Evolutionary conservation across 2,329 filamentous ascomycete genomes (phyloP), one percentile per base, ranked within the genome.

Genomic region (Epichloe baconii): DNA sequence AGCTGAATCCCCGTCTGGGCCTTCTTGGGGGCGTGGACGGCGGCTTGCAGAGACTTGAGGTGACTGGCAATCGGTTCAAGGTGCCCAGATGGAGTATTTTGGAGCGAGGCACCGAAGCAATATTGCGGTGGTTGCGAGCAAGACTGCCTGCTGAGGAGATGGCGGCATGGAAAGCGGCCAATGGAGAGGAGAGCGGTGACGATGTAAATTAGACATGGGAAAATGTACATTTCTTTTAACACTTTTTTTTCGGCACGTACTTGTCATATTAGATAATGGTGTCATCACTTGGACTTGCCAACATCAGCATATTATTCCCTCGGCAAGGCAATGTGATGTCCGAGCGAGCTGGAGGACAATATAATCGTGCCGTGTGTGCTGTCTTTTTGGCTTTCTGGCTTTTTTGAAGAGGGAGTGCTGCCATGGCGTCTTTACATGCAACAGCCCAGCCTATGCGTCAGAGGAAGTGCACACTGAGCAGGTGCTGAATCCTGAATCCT

Each of bases 71-170:
- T 64, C 77, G 82, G 35, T 97, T 97, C 68, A 77, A 88, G 35
- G 88, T 96, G 35, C 91, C 91, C 0, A 80, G 86, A 52, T 90
- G 85, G 71, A 86, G 85, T 55, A 78, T 95, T 6, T 70, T 97
- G 46, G 86, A 91, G 54, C 86, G 88, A 55, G 91, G 91, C 0
- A 96, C 90, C 0, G 88, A 95, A 59, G 85, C 87, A 2, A 83
- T 88, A 0, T 70, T 96, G 57, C 75, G 82, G 47, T 95, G 88
- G 85, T 67, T 96, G 48, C 78, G 86, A 54, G 85, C 88, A 31
- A 78, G 85, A 51, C 84, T 95, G 37, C 82, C 86, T 0, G 71
- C 75, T 1, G 76, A 73, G 0, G 78, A 80, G 59, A 78, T 75
- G 76, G 73, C 66, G 0, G 68, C 70, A n/a, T 81, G 78, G 78